Evolutionary conservation across 2,329 filamentous ascomycete genomes (phyloP).

Genomic region (Simplicillium aogashimaense): DNA sequence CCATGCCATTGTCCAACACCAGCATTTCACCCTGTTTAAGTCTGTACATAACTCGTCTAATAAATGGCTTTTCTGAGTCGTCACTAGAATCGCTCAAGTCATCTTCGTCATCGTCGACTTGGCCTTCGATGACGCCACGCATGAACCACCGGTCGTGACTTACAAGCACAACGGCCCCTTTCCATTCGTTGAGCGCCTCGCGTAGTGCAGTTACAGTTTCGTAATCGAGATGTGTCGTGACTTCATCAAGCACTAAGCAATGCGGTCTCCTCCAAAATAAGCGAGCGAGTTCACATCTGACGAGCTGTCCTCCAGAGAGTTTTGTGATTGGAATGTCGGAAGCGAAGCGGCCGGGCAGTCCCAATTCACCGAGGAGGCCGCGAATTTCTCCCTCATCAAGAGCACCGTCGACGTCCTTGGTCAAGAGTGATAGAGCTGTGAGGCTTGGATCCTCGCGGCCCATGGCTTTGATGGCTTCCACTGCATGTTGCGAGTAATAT

Average conservation of each 20-base stretch:
- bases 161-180: constrained; percentile 66
- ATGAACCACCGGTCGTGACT: constrained; percentile 80
- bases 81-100: constrained; percentile 23
- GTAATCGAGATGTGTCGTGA: constrained; percentile 78
- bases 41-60: constrained; percentile 49
- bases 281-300: constrained; percentile 53
- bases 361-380: constrained; percentile 56
- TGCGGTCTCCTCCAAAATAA: constrained; percentile 62
- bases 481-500: constrained; percentile 73
- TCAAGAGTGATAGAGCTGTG: constrained; percentile 57
- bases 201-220: constrained; percentile 68
- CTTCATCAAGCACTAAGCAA: constrained; percentile 67
- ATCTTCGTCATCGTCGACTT: constrained; percentile 29
- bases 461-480: constrained; percentile 54
- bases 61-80: constrained; percentile 30
- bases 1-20: constrained; percentile 48
- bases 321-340: constrained; percentile 65
- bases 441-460: constrained; percentile 38
- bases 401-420: constrained; percentile 37
- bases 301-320: constrained; percentile 72
- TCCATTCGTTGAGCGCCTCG: constrained; percentile 55
- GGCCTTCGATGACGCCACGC: constrained; percentile 59
- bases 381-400: constrained; percentile 60
- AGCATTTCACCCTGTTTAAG: constrained; percentile 47
- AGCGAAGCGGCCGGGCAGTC: constrained; percentile 58